These are phyloP conservation scores for Dothideomycetes sp. DNA, from an alignment of 2,329 filamentous ascomycete genomes.

Conservation along the genomic window DNA sequence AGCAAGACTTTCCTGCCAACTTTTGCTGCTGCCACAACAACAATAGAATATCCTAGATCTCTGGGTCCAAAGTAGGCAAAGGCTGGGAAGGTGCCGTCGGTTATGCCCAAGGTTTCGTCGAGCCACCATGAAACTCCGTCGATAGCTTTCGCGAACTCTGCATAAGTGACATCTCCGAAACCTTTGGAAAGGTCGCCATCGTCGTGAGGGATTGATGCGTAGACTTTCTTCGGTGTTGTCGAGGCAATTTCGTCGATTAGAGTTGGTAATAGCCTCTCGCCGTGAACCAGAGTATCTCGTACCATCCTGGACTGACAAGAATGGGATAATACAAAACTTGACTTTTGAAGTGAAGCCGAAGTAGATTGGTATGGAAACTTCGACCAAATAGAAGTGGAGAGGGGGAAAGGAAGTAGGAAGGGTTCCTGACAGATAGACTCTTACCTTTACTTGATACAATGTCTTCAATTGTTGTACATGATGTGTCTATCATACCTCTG, in stretches of 20 bases:
- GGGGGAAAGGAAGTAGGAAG: too few relatives aligned
- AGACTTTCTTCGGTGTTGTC: constrained; percentile 1
- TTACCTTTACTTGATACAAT: too few relatives aligned
- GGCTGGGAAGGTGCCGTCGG: constrained; percentile 2
- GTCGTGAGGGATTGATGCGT: constrained; percentile 9
- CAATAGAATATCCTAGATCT: constrained; percentile 8
- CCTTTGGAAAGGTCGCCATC: constrained; percentile 6
- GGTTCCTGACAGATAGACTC: too few relatives aligned
- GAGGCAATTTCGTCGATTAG: constrained; percentile 3
- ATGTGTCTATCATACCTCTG: too few relatives aligned
- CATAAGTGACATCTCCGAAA: constrained; percentile 1
- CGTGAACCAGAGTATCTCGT: background rate
- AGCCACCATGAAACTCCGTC: constrained; percentile 10
- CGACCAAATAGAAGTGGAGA: too few relatives aligned
- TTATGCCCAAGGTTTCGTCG: constrained; percentile 1
- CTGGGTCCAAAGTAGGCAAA: constrained; percentile 12
- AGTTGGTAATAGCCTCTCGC: constrained; percentile 4
- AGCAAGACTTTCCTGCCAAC: constrained; percentile 6
- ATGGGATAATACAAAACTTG: background rate
- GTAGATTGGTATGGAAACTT: too few relatives aligned
- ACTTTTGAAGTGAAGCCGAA: too few relatives aligned
- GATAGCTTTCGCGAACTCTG: constrained; percentile 5
- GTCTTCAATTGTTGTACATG: too few relatives aligned
- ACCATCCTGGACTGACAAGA: background rate
- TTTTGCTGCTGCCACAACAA: constrained; percentile 12